A percentile compares a stretch with the other conserved stretches of the same genome.
Conservation (phyloP, 768 basidiomycete genomes). For the Pleurotus cornucopiae region DNA sequence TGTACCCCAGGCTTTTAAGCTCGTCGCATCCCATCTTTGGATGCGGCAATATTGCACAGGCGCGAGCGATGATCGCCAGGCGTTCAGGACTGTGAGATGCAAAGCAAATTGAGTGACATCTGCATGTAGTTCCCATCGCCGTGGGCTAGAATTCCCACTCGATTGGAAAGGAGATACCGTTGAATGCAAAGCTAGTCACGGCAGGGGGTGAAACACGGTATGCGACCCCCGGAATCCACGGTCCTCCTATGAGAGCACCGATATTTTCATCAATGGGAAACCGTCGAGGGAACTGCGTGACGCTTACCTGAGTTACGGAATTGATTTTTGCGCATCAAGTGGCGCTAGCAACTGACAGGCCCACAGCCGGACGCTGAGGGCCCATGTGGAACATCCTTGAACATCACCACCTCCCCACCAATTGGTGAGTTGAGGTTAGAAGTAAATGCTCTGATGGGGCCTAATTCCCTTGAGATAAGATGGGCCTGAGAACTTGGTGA, state of each 20-base stretch:
- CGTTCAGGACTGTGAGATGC: constrained; percentile 1
- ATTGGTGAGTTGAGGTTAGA: neutral
- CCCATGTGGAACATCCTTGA: constrained; percentile 1
- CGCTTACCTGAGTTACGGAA: neutral
- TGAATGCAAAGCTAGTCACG: neutral
- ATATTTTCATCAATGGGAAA: constrained; percentile 4
- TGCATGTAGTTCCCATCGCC: neutral
- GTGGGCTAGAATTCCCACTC: neutral
- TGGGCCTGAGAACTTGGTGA: too few species aligned
- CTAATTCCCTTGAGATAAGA: neutral
- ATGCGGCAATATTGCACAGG: constrained; percentile 6
- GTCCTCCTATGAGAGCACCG: constrained; percentile 2
- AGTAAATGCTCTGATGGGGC: neutral
- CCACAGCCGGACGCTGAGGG: neutral
- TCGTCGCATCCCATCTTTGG: neutral
- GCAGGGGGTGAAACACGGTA: constrained; percentile 1
- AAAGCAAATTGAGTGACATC: neutral
- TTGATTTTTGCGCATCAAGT: constrained; percentile 1
- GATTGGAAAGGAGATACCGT: neutral
- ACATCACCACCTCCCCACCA: neutral
- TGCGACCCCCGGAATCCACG: neutral
- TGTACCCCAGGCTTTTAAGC: neutral
- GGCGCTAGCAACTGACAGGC: neutral
- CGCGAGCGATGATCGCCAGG: constrained; percentile 2
- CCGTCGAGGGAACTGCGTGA: constrained; percentile 3